phyloP scores from a whole-genome alignment of 202 grass and related monocot species.

The Elaeis oleifera region DNA sequence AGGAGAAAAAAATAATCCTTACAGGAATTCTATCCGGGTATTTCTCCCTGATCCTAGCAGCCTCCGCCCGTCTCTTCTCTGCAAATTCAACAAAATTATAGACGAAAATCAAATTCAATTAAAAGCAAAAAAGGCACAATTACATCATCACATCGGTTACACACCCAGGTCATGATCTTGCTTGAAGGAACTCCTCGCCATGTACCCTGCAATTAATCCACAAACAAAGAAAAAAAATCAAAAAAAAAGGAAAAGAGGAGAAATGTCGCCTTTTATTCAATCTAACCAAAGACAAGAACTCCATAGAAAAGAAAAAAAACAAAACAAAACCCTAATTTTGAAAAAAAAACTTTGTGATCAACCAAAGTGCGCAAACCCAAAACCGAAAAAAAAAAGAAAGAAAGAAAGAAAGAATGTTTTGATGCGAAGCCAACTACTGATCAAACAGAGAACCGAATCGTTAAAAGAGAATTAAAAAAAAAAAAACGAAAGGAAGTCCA shows the following conservation, averaged over 20 bases:
- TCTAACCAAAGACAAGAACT: neutral
- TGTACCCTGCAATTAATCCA: neutral
- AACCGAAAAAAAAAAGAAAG: too few species aligned
- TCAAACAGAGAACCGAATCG: too few species aligned
- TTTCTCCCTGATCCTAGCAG: conserved; percentile 2
- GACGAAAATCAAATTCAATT: neutral
- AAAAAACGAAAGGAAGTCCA: too few species aligned
- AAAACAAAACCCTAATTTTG: too few species aligned
- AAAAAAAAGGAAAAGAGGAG: neutral
- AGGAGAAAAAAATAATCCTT: neutral
- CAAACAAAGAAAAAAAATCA: neutral
- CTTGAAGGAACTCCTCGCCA: conserved; percentile 15
- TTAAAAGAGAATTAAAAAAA: too few species aligned
- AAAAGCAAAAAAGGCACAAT: neutral
- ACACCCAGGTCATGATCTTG: conserved; percentile 11
- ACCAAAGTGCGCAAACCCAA: too few species aligned
- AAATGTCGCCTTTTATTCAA: neutral
- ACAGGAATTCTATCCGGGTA: conserved; percentile 8
- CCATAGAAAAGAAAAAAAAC: neutral
- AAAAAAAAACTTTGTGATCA: too few species aligned
- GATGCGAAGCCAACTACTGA: too few species aligned
- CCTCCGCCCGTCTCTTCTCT: conserved; percentile 6
- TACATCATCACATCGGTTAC: neutral
- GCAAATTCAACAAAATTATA: neutral
- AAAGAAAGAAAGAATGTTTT: too few species aligned